phyloP scores from a whole-genome alignment of 2,329 filamentous ascomycete species.

The Berkeleyomyces rouxiae region DNA sequence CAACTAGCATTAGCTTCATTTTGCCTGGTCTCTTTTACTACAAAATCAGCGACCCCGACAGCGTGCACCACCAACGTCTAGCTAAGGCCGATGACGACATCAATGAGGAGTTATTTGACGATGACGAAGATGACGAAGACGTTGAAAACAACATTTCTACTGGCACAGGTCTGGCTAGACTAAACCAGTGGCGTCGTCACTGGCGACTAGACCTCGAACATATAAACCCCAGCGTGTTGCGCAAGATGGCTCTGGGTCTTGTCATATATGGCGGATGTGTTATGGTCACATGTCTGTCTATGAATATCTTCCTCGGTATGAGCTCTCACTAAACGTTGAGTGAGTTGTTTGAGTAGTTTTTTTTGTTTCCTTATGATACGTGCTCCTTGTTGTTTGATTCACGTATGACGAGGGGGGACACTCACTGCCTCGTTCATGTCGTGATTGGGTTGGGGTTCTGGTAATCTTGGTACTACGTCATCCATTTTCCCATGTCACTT shows the following conservation, averaged over 20 bases:
- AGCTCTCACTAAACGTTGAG: neutral
- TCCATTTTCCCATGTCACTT: neutral
- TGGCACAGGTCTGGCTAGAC: conserved; percentile 22
- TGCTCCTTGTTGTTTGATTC: neutral
- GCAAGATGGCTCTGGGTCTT: conserved; percentile 57
- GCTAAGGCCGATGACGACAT: conserved; percentile 83
- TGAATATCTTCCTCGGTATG: conserved; percentile 41
- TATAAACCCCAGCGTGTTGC: conserved; percentile 47
- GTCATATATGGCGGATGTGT: conserved; percentile 72
- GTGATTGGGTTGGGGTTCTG: neutral
- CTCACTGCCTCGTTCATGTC: neutral
- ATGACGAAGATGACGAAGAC: conserved; percentile 25
- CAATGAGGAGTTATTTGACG: conserved; percentile 39
- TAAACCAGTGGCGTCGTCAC: conserved; percentile 30
- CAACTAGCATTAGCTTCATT: conserved; percentile 92
- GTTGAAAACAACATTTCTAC: neutral
- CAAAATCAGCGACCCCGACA: conserved; percentile 87
- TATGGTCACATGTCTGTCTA: conserved; percentile 74
- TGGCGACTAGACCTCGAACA: conserved; percentile 45
- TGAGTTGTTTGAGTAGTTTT: neutral
- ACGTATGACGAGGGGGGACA: neutral
- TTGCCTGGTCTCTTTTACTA: conserved; percentile 94
- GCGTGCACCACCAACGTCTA: conserved; percentile 67
- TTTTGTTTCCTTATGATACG: neutral
- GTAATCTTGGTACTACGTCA: neutral